These are phyloP conservation scores for Epichloe hybrida DNA, from an alignment of 2,329 filamentous ascomycete species.

Conservation along the genomic window DNA sequence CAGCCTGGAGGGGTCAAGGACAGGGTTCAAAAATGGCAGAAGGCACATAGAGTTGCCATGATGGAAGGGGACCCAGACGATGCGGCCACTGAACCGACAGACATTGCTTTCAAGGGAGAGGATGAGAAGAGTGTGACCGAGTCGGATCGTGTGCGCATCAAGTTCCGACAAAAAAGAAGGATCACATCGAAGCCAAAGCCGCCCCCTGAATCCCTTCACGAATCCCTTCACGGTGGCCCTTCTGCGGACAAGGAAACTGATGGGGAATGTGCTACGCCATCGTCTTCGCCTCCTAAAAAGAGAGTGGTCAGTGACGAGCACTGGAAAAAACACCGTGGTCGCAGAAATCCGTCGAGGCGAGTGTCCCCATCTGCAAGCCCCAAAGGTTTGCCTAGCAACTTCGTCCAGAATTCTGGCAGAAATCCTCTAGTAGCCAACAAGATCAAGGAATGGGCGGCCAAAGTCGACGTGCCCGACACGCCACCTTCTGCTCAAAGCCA, in stretches of 20 bases:
- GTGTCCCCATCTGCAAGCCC: constrained; percentile 20
- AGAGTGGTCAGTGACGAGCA: constrained; percentile 86
- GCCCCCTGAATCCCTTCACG: constrained; percentile 11
- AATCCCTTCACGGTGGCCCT: constrained; percentile 13
- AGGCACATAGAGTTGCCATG: constrained; percentile 56
- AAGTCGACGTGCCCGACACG: constrained; percentile 36
- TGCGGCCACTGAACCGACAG: constrained; percentile 43
- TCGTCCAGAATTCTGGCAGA: constrained; percentile 36
- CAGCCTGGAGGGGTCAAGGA: constrained; percentile 58
- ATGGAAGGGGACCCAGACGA: constrained; percentile 35
- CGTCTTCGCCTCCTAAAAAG: constrained; percentile 59
- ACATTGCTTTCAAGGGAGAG: constrained; percentile 46
- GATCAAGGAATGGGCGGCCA: constrained; percentile 47
- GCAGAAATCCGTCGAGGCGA: constrained; percentile 32
- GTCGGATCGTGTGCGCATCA: constrained; percentile 45
- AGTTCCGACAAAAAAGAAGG: constrained; percentile 33
- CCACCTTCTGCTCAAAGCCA: constrained; percentile 21
- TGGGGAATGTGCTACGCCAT: constrained; percentile 18
- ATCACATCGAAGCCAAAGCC: constrained; percentile 18
- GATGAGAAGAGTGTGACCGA: constrained; percentile 45
- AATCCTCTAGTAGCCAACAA: constrained; percentile 46
- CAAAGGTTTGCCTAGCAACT: constrained; percentile 38
- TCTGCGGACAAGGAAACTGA: constrained; percentile 10
- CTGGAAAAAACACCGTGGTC: constrained; percentile 56
- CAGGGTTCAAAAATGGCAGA: constrained; percentile 76